Evolutionary conservation across 306 rosid genomes (phyloP).

Genomic region (Oxytropis ochrocephala): DNA sequence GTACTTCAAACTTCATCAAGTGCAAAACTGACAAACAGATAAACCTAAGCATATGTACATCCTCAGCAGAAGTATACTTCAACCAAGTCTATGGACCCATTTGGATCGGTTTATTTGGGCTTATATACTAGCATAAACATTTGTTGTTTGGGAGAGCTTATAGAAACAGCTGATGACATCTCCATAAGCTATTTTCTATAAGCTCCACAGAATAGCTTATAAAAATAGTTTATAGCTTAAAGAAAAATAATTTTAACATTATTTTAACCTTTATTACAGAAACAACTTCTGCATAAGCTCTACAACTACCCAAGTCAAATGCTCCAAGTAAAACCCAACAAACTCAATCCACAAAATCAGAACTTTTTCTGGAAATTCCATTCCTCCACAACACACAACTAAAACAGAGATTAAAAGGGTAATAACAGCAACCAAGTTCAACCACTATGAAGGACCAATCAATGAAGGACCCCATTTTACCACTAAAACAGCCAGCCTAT

Average conservation of each 20-base stretch:
- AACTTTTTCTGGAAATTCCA: neutral
- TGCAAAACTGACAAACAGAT: constrained; percentile 10
- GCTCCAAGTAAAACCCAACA: neutral
- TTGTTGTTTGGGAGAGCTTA: too few relatives aligned
- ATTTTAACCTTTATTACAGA: too few relatives aligned
- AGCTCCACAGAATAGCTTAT: too few relatives aligned
- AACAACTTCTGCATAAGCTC: too few relatives aligned
- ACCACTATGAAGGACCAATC: neutral
- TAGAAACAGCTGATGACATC: too few relatives aligned
- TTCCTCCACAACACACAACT: neutral
- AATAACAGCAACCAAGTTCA: too few relatives aligned
- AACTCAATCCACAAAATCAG: constrained; percentile 11
- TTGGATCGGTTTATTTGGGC: too few relatives aligned
- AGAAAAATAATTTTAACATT: too few relatives aligned
- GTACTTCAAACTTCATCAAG: constrained; percentile 13
- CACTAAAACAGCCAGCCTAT: neutral
- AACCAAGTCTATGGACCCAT: neutral
- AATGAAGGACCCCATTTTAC: neutral
- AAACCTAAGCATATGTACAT: constrained; percentile 16
- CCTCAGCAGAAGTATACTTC: constrained; percentile 8
- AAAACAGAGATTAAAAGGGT: neutral
- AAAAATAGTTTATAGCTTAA: too few relatives aligned
- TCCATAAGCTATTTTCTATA: too few relatives aligned
- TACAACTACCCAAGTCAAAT: constrained; percentile 5
- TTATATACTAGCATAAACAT: too few relatives aligned